These are phyloP conservation scores for Plantago elongata DNA, from an alignment of 257 asterid species.

Conservation along the genomic window DNA sequence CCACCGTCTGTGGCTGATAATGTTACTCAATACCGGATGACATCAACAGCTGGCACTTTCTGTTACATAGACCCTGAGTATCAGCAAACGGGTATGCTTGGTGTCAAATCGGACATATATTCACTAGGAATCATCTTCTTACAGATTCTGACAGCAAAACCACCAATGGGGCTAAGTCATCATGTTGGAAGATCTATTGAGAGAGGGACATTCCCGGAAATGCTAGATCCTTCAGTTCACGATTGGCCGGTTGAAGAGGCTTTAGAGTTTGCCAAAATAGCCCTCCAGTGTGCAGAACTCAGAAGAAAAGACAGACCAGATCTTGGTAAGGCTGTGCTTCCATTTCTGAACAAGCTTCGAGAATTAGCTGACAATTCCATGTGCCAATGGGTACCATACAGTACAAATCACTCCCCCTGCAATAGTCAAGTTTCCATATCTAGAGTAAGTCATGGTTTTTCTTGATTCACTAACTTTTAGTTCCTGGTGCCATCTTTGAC, in stretches of 20 bases:
- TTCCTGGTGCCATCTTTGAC: background rate
- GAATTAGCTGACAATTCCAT: conserved; percentile 52
- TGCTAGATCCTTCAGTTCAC: conserved; percentile 57
- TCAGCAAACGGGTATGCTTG: conserved; percentile 96
- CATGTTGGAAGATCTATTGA: conserved; percentile 73
- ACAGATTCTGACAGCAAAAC: conserved; percentile 67
- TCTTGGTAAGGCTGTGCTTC: conserved; percentile 69
- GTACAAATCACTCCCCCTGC: conserved; percentile 33
- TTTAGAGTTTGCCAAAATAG: conserved; percentile 49
- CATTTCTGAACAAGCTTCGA: conserved; percentile 54
- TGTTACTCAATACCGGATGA: conserved; percentile 87
- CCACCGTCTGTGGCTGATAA: conserved; percentile 78
- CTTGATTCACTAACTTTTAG: background rate
- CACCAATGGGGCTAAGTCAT: conserved; percentile 88
- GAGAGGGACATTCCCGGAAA: conserved; percentile 46
- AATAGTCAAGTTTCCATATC: conserved; percentile 61
- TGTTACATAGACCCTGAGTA: conserved; percentile 97
- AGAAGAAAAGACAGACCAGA: conserved; percentile 93
- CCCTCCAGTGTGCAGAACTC: conserved; percentile 66
- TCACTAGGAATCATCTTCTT: conserved; percentile 77
- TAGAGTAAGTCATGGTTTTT: conserved; percentile 38
- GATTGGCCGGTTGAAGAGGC: conserved; percentile 89
- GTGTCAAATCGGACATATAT: conserved; percentile 86
- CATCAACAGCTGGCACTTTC: conserved; percentile 93
- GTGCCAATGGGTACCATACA: conserved; percentile 18